A percentile compares a stretch with the other conserved stretches of the same genome.
These are phyloP conservation scores for Sporothrix variecibatus DNA, from an alignment of 2,329 filamentous ascomycete species.

Conservation along the genomic window DNA sequence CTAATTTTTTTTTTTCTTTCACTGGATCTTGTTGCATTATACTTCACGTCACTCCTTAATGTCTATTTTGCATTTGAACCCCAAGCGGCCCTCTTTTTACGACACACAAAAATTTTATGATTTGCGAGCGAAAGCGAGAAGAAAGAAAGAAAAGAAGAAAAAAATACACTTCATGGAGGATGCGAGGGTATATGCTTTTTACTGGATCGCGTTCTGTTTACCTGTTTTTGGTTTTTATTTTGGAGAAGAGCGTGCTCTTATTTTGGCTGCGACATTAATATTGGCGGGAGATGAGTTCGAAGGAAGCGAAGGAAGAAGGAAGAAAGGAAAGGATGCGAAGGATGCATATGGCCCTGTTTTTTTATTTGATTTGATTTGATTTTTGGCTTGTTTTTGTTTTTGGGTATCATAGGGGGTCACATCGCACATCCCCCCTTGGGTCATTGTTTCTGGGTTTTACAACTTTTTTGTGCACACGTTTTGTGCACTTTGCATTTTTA, in stretches of 20 bases:
- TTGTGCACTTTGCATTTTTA: neutral
- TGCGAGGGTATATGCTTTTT: constrained; percentile 9
- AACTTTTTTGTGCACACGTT: neutral
- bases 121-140: neutral
- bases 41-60: constrained; percentile 24
- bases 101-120: neutral
- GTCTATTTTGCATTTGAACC: constrained; percentile 21
- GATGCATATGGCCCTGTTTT: neutral
- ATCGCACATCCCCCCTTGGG: neutral
- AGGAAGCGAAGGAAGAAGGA: no score
- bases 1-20: neutral
- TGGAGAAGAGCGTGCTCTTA: neutral
- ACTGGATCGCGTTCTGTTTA: no score
- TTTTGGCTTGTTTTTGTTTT: neutral
- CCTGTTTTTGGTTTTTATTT: neutral
- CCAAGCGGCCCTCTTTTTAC: constrained; percentile 6
- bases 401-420: neutral
- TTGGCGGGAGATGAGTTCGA: no score
- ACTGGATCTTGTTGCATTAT: neutral
- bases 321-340: no score
- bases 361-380: neutral
- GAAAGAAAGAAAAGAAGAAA: neutral
- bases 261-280: neutral
- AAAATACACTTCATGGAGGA: neutral
- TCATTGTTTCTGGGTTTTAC: constrained; percentile 10